These are phyloP conservation scores for Saposhnikovia divaricata DNA, from an alignment of 129 eudicot genomes.

Conservation along the genomic window DNA sequence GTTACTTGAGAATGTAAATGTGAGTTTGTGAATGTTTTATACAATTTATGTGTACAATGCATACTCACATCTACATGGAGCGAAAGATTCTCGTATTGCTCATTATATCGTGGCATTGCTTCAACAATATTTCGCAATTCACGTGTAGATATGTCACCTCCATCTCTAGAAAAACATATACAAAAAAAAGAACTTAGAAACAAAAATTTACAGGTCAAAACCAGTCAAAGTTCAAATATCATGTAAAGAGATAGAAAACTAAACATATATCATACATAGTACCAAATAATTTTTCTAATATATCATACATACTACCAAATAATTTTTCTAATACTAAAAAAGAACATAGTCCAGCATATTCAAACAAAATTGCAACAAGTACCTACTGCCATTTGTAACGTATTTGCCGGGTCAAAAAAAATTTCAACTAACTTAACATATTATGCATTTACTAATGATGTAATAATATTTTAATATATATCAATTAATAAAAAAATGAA, in stretches of 20 bases:
- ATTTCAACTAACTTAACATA: no score
- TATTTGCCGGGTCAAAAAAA: no score
- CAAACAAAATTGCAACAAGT: background rate
- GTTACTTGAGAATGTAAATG: background rate
- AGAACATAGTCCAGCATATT: background rate
- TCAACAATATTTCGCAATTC: conserved; percentile 97
- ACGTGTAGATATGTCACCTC: conserved; percentile 79
- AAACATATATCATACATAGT: background rate
- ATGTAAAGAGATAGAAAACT: background rate
- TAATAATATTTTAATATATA: no score
- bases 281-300: background rate
- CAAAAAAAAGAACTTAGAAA: background rate
- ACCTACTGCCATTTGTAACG: background rate
- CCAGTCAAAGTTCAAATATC: no score
- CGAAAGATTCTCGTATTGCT: conserved; percentile 88
- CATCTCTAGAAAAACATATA: conserved; percentile 38
- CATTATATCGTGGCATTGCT: conserved; percentile 93
- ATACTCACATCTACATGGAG: conserved; percentile 77
- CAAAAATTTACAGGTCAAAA: background rate
- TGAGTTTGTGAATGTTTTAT: background rate
- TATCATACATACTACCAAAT: background rate
- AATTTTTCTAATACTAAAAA: background rate
- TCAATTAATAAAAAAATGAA: no score
- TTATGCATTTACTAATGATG: no score
- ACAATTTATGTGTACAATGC: background rate